A percentile compares a stretch with the other conserved stretches of the same genome.
These are phyloP conservation scores for Lichtheimia ornata DNA, from an alignment of 371 early-diverging fungal genomes.

Conservation along the genomic window DNA sequence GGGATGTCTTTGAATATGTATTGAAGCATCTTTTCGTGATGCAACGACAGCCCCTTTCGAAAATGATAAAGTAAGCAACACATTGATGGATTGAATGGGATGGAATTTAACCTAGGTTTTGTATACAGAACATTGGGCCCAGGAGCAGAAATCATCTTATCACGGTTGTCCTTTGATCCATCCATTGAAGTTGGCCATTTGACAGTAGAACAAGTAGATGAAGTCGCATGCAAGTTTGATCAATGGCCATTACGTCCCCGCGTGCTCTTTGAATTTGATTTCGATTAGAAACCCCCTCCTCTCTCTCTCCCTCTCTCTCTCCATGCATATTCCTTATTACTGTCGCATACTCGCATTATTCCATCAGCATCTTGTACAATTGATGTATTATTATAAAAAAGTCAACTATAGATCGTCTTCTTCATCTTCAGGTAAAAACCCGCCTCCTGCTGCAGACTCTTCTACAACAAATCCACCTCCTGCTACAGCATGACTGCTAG, in stretches of 20 bases:
- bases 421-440: slow-evolving; percentile 10
- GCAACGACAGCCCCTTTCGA: slow-evolving; percentile 41
- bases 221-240: slow-evolving; percentile 61
- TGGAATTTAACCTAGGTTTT: neutral
- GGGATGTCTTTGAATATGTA: slow-evolving; percentile 63
- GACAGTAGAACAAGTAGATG: slow-evolving; percentile 55
- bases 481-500: slow-evolving; percentile 2
- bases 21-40: slow-evolving; percentile 56
- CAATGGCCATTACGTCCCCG: slow-evolving; percentile 63
- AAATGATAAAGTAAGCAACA: slow-evolving; percentile 54
- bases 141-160: slow-evolving; percentile 63
- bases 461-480: slow-evolving; percentile 17
- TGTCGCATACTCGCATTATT: too few species aligned
- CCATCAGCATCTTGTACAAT: too few species aligned
- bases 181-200: slow-evolving; percentile 46
- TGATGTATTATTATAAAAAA: too few species aligned
- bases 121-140: slow-evolving; percentile 53
- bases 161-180: slow-evolving; percentile 54
- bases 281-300: neutral
- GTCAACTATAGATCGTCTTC: neutral
- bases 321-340: too few species aligned
- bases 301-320: too few species aligned
- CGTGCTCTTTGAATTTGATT: slow-evolving; percentile 43
- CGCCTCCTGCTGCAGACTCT: slow-evolving; percentile 8
- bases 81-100: neutral